A percentile compares a stretch with the other conserved stretches of the same genome.
Evolutionary conservation across 139 green algal genomes (phyloP).

Genomic region (Chlorella sp.): DNA sequence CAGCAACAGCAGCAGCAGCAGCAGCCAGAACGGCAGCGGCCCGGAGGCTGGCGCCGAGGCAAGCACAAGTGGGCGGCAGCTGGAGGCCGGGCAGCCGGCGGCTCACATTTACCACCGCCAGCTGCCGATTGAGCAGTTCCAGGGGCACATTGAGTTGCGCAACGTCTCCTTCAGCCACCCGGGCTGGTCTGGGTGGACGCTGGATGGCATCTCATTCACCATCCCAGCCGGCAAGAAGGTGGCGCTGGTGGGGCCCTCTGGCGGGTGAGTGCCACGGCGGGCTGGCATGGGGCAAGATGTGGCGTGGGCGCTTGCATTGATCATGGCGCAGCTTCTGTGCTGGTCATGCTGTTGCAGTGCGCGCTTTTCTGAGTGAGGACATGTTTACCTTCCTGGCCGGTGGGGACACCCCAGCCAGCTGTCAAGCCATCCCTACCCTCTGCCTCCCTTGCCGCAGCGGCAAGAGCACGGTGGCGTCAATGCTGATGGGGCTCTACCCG

Average conservation of each 20-base stretch:
- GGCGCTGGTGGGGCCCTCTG: constrained; percentile 69
- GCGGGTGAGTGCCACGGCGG: not conserved
- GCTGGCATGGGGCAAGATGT: too few relatives aligned
- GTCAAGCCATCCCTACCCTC: too few relatives aligned
- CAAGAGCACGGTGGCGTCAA: constrained; percentile 91
- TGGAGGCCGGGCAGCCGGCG: not conserved
- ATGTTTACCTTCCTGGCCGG: too few relatives aligned
- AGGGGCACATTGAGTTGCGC: constrained; percentile 29
- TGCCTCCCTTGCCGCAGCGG: constrained; percentile 51
- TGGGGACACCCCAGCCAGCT: too few relatives aligned
- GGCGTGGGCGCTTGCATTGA: too few relatives aligned
- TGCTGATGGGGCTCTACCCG: constrained; percentile 95
- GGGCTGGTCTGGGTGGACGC: constrained; percentile 28
- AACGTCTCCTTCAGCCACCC: constrained; percentile 44
- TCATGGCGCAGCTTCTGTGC: too few relatives aligned
- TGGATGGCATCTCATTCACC: constrained; percentile 46
- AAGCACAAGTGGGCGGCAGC: not conserved
- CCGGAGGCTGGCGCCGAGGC: too few relatives aligned
- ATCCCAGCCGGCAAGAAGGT: constrained; percentile 60
- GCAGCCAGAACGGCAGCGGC: not conserved
- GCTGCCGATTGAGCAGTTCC: constrained; percentile 1
- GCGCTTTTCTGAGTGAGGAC: too few relatives aligned
- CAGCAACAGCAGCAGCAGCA: not conserved
- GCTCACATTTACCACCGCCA: not conserved
- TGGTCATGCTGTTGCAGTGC: too few relatives aligned